Conservation (phyloP, 768 basidiomycete species). For the Tephrocybe sp. region DNA sequence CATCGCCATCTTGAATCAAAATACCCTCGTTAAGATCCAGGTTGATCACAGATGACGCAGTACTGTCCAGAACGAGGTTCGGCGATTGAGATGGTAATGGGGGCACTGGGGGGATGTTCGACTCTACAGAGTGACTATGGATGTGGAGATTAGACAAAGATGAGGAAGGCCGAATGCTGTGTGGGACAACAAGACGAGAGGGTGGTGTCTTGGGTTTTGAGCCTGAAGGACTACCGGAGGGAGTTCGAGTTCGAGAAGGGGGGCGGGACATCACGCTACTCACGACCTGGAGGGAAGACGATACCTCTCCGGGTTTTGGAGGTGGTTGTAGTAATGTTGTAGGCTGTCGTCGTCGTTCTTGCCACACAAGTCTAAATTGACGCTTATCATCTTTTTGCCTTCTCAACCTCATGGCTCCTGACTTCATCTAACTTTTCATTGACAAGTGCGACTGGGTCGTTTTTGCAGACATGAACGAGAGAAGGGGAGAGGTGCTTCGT, state of each 20-base stretch:
- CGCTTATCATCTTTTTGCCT: neutral
- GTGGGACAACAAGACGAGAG: slow-evolving; percentile 54
- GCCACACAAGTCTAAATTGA: slow-evolving; percentile 6
- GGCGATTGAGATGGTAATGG: slow-evolving; percentile 24
- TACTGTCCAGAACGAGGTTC: slow-evolving; percentile 52
- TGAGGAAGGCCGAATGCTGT: slow-evolving; percentile 48
- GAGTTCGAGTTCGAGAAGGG: slow-evolving; percentile 18
- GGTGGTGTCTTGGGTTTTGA: slow-evolving; percentile 37
- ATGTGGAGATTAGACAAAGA: slow-evolving; percentile 60
- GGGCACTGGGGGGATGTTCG: slow-evolving; percentile 32
- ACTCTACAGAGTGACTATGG: slow-evolving; percentile 45
- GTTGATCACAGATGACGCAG: slow-evolving; percentile 71
- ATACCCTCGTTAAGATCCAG: slow-evolving; percentile 69
- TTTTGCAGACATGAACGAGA: neutral
- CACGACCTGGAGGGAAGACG: neutral
- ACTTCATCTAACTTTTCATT: no score
- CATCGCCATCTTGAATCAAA: slow-evolving; percentile 68
- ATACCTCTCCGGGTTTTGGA: neutral
- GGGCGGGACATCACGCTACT: slow-evolving; percentile 31
- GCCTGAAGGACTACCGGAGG: slow-evolving; percentile 15
- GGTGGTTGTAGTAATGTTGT: neutral
- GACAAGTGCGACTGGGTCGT: no score
- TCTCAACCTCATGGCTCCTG: neutral
- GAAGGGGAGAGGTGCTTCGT: slow-evolving; percentile 22
- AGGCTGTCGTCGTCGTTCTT: neutral